phyloP scores from a whole-genome alignment of 139 green algal species.

The Coelastrella sp. region DNA sequence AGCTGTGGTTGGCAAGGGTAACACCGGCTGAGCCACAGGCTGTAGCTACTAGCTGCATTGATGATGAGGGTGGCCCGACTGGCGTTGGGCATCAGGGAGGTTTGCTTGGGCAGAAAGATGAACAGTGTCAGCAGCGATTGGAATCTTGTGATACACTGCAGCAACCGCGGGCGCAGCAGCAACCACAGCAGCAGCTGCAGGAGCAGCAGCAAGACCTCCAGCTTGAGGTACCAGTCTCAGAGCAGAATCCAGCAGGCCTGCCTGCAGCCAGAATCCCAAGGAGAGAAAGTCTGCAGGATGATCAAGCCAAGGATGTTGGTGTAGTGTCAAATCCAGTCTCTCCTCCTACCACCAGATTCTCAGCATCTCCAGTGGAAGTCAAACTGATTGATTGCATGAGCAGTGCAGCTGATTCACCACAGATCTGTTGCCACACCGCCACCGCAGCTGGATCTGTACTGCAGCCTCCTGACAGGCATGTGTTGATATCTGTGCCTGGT shows the following conservation, averaged over 20 bases:
- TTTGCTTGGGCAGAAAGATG: neutral
- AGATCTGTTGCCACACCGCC: neutral
- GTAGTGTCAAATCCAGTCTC: too few relatives aligned
- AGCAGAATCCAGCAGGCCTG: neutral
- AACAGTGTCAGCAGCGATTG: neutral
- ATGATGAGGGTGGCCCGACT: too few relatives aligned
- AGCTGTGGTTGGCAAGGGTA: constrained; percentile 65
- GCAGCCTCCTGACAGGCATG: neutral
- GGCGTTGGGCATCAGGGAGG: neutral
- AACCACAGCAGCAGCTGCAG: neutral
- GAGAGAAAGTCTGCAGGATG: too few relatives aligned
- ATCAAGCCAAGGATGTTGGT: too few relatives aligned
- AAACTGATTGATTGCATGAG: too few relatives aligned
- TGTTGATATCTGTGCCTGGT: constrained; percentile 52
- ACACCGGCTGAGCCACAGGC: too few relatives aligned
- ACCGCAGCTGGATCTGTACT: neutral
- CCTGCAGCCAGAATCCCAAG: neutral
- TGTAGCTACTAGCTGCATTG: too few relatives aligned
- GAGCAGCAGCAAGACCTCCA: too few relatives aligned
- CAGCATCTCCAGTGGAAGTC: too few relatives aligned
- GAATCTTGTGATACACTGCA: neutral
- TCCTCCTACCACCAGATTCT: too few relatives aligned
- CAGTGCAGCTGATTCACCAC: neutral
- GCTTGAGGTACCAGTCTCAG: too few relatives aligned
- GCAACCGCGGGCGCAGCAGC: neutral